Base-by-base conservation (phyloP, 306 rosid genomes). In the Hylodesmum podocarpum region DNA sequence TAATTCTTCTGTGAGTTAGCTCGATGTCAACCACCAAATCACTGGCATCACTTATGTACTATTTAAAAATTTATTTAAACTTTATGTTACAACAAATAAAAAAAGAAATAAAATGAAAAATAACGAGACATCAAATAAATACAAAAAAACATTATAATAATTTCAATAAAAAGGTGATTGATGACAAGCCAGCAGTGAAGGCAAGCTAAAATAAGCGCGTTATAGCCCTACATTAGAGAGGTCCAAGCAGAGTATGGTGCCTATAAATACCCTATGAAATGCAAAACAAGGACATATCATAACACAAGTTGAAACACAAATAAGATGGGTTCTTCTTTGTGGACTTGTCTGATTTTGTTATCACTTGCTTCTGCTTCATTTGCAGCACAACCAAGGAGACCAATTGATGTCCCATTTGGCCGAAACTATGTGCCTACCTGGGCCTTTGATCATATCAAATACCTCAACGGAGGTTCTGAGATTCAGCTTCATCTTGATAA, bases 381-480 rank as follows among this genome's bases (percentile, higher is more conserved):
- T 15, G 87, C 66, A 16, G 86, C 84, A 37, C 50, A 57, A 36
- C 93, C 90, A 1, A 77, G 71, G 40, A 88, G 12, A 70, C 89
- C 97, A 2, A 19, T 91, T 11, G 77, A 84, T 55, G 95, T 89
- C 0, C 89, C 90, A 12, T 91, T 91, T 15, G 95, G 93, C 14
- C 68, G 93, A n/a, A 91, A 91, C 87, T 91, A 91, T 66, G 43
- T 28, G 37, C 97, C 97, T 50, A 88, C 93, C 8, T 91, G 97
- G 97, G 95, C 97, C 49, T 89, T 81, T 68, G 95, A 91, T 72
- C 97, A 89, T 80, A 91, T 91, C 79, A 91, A 91, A 78, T 91
- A 91, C 84, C 63, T 80, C 73, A 84, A 85, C 34, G 93, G 88
- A 1, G 97, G 93, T 70, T 62, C 88, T 63, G 89, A 89, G 64